Conservation (phyloP, 2,329 filamentous ascomycete species). For the Dactylellina haptotyla region DNA sequence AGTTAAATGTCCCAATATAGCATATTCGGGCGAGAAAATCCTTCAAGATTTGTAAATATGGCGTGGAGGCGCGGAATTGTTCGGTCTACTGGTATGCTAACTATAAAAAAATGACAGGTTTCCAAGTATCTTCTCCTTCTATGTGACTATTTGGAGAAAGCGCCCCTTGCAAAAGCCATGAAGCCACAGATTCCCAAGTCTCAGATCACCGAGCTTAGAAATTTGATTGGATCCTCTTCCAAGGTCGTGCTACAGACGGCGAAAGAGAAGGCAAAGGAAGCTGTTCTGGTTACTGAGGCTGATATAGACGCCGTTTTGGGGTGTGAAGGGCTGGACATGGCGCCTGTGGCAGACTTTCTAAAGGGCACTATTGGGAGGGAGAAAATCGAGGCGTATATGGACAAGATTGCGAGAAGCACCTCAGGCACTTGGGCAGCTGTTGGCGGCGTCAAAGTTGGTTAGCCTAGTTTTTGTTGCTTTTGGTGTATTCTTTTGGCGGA, state of each 20-base stretch:
- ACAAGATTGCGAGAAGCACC: slow-evolving; percentile 47
- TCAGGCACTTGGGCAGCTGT: slow-evolving; percentile 41
- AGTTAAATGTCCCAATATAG: not conserved
- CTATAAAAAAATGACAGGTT: slow-evolving; percentile 11
- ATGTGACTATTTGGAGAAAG: slow-evolving; percentile 48
- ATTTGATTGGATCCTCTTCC: slow-evolving; percentile 38
- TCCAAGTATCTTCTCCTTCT: slow-evolving; percentile 42
- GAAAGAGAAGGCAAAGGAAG: slow-evolving; percentile 37
- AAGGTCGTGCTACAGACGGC: slow-evolving; percentile 40
- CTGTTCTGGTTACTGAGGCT: slow-evolving; percentile 39
- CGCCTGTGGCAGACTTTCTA: slow-evolving; percentile 46
- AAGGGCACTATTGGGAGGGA: slow-evolving; percentile 37
- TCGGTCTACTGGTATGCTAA: slow-evolving; percentile 21
- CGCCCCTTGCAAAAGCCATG: slow-evolving; percentile 34
- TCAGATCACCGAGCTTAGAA: slow-evolving; percentile 37
- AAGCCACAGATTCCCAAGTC: slow-evolving; percentile 51
- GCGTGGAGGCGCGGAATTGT: not conserved
- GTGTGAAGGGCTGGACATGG: slow-evolving; percentile 44
- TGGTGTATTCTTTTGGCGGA: slow-evolving; percentile 11
- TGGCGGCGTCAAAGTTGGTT: slow-evolving; percentile 37
- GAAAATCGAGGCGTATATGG: slow-evolving; percentile 47
- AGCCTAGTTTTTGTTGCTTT: slow-evolving; percentile 20
- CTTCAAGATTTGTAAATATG: not conserved
- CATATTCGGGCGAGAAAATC: not conserved
- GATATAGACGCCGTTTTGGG: slow-evolving; percentile 53